These are phyloP conservation scores for Scedosporium dehoogii DNA, from an alignment of 2,329 filamentous ascomycete species.

Conservation along the genomic window DNA sequence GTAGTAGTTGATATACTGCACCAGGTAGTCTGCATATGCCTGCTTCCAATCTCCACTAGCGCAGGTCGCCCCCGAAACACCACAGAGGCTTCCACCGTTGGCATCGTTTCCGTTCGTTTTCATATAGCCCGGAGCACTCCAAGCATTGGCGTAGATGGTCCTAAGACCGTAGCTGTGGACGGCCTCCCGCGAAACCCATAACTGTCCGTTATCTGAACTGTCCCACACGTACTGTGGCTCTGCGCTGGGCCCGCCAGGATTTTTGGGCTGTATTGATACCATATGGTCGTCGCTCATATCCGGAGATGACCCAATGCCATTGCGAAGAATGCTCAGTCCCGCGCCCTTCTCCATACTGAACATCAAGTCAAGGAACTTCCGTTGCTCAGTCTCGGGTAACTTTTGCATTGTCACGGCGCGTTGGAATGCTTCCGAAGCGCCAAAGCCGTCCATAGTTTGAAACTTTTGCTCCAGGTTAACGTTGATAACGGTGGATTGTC, in stretches of 20 bases:
- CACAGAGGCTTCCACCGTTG: conserved; percentile 34
- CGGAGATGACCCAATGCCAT: conserved; percentile 31
- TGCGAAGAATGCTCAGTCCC: conserved; percentile 39
- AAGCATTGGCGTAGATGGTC: conserved; percentile 37
- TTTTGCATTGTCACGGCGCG: conserved; percentile 29
- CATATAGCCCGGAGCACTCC: conserved; percentile 41
- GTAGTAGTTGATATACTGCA: conserved; percentile 34
- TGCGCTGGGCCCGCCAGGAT: conserved; percentile 28
- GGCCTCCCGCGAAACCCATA: conserved; percentile 41
- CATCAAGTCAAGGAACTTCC: conserved; percentile 30
- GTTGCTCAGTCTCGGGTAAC: conserved; percentile 18
- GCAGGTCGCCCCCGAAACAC: conserved; percentile 28
- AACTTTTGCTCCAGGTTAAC: not conserved
- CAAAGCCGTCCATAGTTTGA: conserved; percentile 35
- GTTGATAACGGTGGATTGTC: conserved; percentile 1
- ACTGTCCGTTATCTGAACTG: conserved; percentile 35
- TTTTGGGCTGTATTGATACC: conserved; percentile 27
- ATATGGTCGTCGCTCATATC: conserved; percentile 12
- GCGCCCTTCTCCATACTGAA: conserved; percentile 34
- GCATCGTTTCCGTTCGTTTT: conserved; percentile 30
- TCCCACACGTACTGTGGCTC: conserved; percentile 34
- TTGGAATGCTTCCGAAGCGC: conserved; percentile 37
- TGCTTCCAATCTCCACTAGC: conserved; percentile 33
- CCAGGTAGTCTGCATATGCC: conserved; percentile 37
- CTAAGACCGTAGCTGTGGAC: conserved; percentile 22